Percentiles rank a stretch among this genome's conserved stretches.
Conservation (phyloP, 345 rosid species). For the Citrus reticulata region DNA sequence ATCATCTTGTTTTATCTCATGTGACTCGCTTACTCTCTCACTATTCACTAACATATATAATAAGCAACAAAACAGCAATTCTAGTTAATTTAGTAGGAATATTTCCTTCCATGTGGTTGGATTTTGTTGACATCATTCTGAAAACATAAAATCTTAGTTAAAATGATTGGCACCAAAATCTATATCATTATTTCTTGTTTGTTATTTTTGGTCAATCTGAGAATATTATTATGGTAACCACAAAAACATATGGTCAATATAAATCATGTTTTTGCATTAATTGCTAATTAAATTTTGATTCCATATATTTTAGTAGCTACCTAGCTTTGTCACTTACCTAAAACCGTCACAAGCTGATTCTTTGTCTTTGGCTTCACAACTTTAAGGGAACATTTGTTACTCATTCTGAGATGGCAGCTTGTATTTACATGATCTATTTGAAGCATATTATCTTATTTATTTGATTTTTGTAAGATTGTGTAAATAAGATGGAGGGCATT, state of each 20-base stretch:
- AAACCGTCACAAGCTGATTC: background rate
- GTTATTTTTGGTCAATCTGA: slow-evolving; percentile 16
- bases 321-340: slow-evolving; percentile 2
- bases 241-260: slow-evolving; percentile 2
- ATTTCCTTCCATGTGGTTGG: slow-evolving; percentile 32
- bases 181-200: slow-evolving; percentile 6
- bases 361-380: background rate
- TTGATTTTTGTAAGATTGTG: slow-evolving; percentile 14
- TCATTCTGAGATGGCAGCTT: slow-evolving; percentile 10
- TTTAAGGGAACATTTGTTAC: slow-evolving; percentile 9
- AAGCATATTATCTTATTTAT: background rate
- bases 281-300: background rate
- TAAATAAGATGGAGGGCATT: background rate
- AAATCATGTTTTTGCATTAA: background rate
- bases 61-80: background rate
- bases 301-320: background rate
- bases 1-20: slow-evolving; percentile 20
- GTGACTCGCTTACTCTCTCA: slow-evolving; percentile 16
- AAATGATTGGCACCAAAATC: slow-evolving; percentile 24
- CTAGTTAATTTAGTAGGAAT: slow-evolving; percentile 17
- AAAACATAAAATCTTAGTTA: slow-evolving; percentile 30
- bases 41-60: background rate
- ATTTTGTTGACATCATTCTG: slow-evolving; percentile 13
- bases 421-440: background rate
- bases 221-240: background rate